These are phyloP conservation scores for Bolboschoenoplectus hybrid DNA, from an alignment of 202 grass and related monocot genomes.

Conservation along the genomic window DNA sequence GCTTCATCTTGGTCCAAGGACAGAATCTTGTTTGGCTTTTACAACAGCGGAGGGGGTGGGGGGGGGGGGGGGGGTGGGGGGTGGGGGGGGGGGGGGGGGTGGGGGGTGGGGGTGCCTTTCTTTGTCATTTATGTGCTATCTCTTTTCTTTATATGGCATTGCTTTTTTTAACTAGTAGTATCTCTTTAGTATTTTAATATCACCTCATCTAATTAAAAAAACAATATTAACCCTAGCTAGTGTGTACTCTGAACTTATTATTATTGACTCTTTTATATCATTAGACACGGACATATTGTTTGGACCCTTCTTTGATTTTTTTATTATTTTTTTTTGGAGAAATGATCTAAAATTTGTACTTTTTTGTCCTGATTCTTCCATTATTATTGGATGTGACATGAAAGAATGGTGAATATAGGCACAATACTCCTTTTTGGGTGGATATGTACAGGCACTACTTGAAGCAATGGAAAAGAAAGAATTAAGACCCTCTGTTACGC, in stretches of 20 bases:
- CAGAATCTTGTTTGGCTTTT: conserved; percentile 26
- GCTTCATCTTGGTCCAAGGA: conserved; percentile 25
- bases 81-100: too few species aligned
- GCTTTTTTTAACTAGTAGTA: not conserved
- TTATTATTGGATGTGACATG: conserved; percentile 33
- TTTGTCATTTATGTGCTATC: conserved; percentile 18
- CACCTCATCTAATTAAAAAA: not conserved
- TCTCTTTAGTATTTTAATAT: conserved; percentile 16
- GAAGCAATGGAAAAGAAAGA: conserved; percentile 31
- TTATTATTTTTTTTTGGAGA: not conserved
- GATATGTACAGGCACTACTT: conserved; percentile 31
- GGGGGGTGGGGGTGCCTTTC: not conserved
- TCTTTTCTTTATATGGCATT: conserved; percentile 25
- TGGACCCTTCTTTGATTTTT: not conserved
- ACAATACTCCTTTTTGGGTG: not conserved
- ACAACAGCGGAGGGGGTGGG: too few species aligned
- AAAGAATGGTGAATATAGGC: conserved; percentile 22
- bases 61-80: too few species aligned
- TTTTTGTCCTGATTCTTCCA: conserved; percentile 32
- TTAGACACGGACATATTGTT: not conserved
- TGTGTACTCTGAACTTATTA: not conserved
- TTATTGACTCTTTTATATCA: conserved; percentile 6
- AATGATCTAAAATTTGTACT: conserved; percentile 3
- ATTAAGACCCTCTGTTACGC: not conserved
- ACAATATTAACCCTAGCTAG: not conserved